Conservation (phyloP, 1,284 basidiomycete genomes). For the Malassezia psittaci region DNA sequence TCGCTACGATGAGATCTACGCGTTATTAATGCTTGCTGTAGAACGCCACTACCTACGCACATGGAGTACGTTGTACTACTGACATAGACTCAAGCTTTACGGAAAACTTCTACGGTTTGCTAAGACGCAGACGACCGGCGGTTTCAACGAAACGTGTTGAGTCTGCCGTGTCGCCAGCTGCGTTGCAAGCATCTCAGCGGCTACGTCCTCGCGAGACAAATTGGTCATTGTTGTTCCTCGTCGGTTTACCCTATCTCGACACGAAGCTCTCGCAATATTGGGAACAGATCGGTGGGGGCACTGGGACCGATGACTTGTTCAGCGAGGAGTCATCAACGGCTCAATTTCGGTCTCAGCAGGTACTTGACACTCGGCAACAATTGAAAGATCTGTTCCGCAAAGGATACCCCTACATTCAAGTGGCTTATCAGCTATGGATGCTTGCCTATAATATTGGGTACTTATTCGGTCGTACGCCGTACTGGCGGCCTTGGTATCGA, state of each 20-base stretch:
- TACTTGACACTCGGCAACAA: not conserved
- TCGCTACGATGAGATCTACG: slow-evolving; percentile 90
- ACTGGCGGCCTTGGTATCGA: slow-evolving; percentile 81
- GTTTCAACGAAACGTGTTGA: slow-evolving; percentile 18
- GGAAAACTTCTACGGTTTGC: slow-evolving; percentile 85
- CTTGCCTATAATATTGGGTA: slow-evolving; percentile 73
- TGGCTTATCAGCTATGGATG: slow-evolving; percentile 67
- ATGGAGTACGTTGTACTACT: slow-evolving; percentile 54
- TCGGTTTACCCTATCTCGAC: slow-evolving; percentile 77
- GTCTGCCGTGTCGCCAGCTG: slow-evolving; percentile 4
- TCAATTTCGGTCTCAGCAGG: not conserved
- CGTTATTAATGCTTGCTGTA: slow-evolving; percentile 71
- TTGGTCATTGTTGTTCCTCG: slow-evolving; percentile 50
- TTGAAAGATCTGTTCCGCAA: slow-evolving; percentile 53
- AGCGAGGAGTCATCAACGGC: slow-evolving; percentile 20
- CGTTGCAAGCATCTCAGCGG: slow-evolving; percentile 18
- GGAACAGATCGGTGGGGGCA: slow-evolving; percentile 75
- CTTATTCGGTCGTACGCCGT: slow-evolving; percentile 74
- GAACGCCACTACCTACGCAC: slow-evolving; percentile 79
- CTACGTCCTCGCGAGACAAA: slow-evolving; percentile 24
- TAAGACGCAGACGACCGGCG: slow-evolving; percentile 62
- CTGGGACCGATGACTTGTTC: slow-evolving; percentile 51
- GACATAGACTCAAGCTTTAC: slow-evolving; percentile 63
- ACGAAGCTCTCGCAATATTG: slow-evolving; percentile 82
- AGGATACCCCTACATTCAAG: slow-evolving; percentile 71